phyloP scores from a whole-genome alignment of 2,329 filamentous ascomycete species.

The Colletotrichum cordylinicola region DNA sequence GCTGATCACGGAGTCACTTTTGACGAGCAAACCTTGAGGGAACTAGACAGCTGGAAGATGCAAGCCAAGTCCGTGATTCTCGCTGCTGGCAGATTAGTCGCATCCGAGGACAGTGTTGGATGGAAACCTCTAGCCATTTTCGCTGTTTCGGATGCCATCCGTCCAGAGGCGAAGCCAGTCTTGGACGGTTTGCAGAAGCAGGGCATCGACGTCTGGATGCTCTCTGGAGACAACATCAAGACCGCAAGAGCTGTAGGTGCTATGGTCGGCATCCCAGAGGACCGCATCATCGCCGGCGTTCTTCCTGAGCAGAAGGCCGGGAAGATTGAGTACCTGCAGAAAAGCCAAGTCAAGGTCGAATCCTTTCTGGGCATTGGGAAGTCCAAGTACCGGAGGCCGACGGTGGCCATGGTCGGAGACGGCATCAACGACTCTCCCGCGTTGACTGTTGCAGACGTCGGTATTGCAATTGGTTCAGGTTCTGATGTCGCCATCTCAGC shows the following conservation, averaged over 20 bases:
- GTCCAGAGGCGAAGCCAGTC: slow-evolving; percentile 73
- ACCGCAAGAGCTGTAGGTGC: slow-evolving; percentile 82
- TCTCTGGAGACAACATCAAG: slow-evolving; percentile 86
- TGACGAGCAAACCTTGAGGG: slow-evolving; percentile 33
- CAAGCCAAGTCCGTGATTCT: slow-evolving; percentile 70
- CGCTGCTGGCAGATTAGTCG: slow-evolving; percentile 48
- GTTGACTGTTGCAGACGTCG: slow-evolving; percentile 81
- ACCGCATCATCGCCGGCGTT: slow-evolving; percentile 85
- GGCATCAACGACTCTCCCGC: slow-evolving; percentile 91
- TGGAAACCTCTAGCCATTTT: slow-evolving; percentile 70
- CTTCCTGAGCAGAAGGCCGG: slow-evolving; percentile 83
- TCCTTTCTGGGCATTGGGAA: slow-evolving; percentile 19
- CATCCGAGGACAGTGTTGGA: neutral
- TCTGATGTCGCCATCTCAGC: slow-evolving; percentile 84
- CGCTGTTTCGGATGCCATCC: slow-evolving; percentile 81
- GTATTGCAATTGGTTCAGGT: slow-evolving; percentile 83
- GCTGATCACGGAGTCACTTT: slow-evolving; percentile 49
- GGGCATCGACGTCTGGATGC: slow-evolving; percentile 84
- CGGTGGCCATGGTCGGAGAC: slow-evolving; percentile 85
- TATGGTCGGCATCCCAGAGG: slow-evolving; percentile 73
- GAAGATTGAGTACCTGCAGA: slow-evolving; percentile 70
- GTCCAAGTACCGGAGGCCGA: slow-evolving; percentile 43
- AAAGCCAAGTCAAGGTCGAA: slow-evolving; percentile 29
- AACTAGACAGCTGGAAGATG: slow-evolving; percentile 62
- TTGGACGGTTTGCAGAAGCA: slow-evolving; percentile 68